A percentile compares a stretch with the other conserved stretches of the same genome.
phyloP scores from a whole-genome alignment of 2,329 filamentous ascomycete species.

The Arthrobotrys conoides region DNA sequence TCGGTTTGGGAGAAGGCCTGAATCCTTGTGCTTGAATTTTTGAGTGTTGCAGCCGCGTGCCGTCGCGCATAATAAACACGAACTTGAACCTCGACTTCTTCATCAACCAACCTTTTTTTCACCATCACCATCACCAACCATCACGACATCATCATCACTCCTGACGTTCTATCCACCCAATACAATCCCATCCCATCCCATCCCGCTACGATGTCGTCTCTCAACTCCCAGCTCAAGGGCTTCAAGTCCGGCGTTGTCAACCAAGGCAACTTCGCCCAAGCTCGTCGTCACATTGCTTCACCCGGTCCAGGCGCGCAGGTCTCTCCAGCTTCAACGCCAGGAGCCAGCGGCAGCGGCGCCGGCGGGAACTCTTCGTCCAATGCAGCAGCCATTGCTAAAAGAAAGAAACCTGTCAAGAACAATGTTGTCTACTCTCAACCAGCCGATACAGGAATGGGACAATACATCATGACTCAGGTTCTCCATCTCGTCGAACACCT shows the following conservation, averaged over 20 bases:
- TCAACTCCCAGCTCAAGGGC: constrained; percentile 51
- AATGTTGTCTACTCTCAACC: constrained; percentile 80
- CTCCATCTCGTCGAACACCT: constrained; percentile 88
- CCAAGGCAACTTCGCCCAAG: constrained; percentile 57
- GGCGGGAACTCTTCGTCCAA: constrained; percentile 17
- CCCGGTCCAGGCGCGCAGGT: constrained; percentile 44
- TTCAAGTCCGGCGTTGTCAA: constrained; percentile 55
- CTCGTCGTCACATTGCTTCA: constrained; percentile 56
- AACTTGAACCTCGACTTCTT: not conserved
- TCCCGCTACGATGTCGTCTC: constrained; percentile 52
- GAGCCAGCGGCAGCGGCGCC: constrained; percentile 20
- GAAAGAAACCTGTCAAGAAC: constrained; percentile 54
- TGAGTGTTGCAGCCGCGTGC: constrained; percentile 27
- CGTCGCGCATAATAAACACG: constrained; percentile 40
- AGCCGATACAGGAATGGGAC: constrained; percentile 77
- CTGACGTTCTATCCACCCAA: constrained; percentile 8
- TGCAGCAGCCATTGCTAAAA: constrained; percentile 32
- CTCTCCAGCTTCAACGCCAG: constrained; percentile 51
- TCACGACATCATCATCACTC: not conserved
- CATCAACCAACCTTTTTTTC: no score
- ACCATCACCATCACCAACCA: constrained; percentile 8
- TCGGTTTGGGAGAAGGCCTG: not conserved
- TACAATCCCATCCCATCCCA: not conserved
- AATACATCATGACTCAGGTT: constrained; percentile 87
- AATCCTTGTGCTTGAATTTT: constrained; percentile 1